A percentile compares a stretch with the other conserved stretches of the same genome.
These are phyloP conservation scores for Verticillium nonalfalfae DNA, from an alignment of 2,329 filamentous ascomycete genomes.

Conservation along the genomic window DNA sequence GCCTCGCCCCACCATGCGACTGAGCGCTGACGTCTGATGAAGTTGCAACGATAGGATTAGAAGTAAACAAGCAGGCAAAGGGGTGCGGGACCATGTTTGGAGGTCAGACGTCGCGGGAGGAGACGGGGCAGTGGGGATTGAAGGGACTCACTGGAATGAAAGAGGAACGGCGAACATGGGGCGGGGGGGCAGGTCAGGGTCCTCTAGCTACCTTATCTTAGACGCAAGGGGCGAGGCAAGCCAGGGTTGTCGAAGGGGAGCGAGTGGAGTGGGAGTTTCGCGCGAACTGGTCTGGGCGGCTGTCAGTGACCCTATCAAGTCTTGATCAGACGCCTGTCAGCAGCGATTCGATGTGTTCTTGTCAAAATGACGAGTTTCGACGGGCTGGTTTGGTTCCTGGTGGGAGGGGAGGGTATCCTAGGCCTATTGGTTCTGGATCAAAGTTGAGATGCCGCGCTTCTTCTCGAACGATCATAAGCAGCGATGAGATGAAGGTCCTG, in stretches of 20 bases:
- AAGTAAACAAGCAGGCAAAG: conserved; percentile 1
- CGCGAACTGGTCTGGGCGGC: neutral
- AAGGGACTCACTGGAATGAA: neutral
- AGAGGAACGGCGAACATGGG: conserved; percentile 7
- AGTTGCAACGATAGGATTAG: neutral
- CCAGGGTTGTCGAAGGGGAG: neutral
- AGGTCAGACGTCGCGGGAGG: neutral
- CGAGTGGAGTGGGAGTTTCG: neutral
- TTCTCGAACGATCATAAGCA: neutral
- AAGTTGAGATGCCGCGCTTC: neutral
- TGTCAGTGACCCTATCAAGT: neutral
- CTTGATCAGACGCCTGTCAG: neutral
- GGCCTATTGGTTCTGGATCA: neutral
- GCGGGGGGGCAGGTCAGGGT: neutral
- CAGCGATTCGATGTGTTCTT: neutral
- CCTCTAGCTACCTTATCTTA: neutral
- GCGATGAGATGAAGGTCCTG: neutral
- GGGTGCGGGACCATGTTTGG: neutral
- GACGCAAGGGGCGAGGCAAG: neutral
- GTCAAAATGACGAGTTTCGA: neutral
- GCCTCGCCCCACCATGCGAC: neutral
- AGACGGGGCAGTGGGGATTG: neutral
- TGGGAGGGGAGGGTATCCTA: neutral
- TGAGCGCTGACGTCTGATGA: neutral
- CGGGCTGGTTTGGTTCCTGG: neutral